Evolutionary conservation across 2,329 filamentous ascomycete genomes (phyloP), one percentile per base, ranked within the genome.

Genomic region (Verticillium nonalfalfae): DNA sequence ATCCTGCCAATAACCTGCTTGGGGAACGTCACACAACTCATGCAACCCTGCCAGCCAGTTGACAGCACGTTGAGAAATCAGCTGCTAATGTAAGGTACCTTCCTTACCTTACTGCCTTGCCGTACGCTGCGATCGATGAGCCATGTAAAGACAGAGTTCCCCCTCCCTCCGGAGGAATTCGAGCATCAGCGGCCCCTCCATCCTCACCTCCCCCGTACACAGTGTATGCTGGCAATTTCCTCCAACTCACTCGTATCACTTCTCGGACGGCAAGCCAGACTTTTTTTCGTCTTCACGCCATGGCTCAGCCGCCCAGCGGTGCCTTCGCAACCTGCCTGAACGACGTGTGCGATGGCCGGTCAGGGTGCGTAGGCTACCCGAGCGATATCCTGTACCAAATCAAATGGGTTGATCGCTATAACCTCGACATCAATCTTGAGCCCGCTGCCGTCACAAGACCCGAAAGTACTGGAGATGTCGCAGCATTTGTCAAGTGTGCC

Each of bases 401-500:
- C 2, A 66, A 69, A 7, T 85, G 83, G 82, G 81, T 80, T 39
- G 78, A 78, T 66, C 74, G 78, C 1, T 85, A 81, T 71, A 85
- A 85, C 62, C 76, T 84, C 61, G 81, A 80, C 40, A 69, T 80
- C 18, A 69, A 73, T 2, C 76, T 84, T 31, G 79, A 72, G 6
- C 86, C 86, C 0, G 73, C 77, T 9, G 85, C 83, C 11, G 82
- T 89, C 18, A 78, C 86, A 2, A 75, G 83, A 7, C 86, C 86
- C 0, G 72, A 75, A 5, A 83, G 74, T 0, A 74, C 79, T 11
- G 71, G 81, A 26, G 82, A 88, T 60, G 80, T 89, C 2, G 78
- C 84, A 1, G 79, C 74, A 21, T 81, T 85, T 14, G 78, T 89
- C 45, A 79, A 81, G 58, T 89, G 86, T 68, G 86, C 85, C 5